Base-by-base conservation (phyloP, 768 basidiomycete species). In the Macrocybe gigantea region DNA sequence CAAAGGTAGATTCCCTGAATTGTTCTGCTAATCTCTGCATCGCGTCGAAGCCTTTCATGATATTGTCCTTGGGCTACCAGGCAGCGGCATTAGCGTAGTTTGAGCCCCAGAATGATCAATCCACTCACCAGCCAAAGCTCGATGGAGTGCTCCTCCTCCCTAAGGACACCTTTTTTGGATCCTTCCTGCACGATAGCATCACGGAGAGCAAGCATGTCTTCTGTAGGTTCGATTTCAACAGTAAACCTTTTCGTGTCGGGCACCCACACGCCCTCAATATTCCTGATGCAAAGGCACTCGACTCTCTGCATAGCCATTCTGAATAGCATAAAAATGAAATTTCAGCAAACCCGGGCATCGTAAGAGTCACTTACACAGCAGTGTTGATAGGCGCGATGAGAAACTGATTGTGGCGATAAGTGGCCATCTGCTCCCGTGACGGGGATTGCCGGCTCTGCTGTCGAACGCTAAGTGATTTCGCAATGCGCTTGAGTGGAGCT, bases 101-200 rank as follows among this genome's bases (percentile, higher is more conserved):
- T 5, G 15, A 38, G 36, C 32, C 34, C 37, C 39, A 39, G 29
- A 35, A 44, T n/a, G n/a, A 22, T 12, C 41, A 29, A 31, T 44
- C 48, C 32, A 39, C 32, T 37, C 35, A 49, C 48, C 43, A 37
- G 37, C 48, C 48, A 49, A 44, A 49, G 48, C 33, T 49, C 48
- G 22, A 37, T 35, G 44, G n/a, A n/a, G n/a, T n/a, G n/a, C n/a
- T n/a, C n/a, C n/a, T 49, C 41, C 41, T 22, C 41, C 47, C 36
- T 32, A 13, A 40, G 38, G 11, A 39, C 31, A 8, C 41, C 12
- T 42, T 36, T 33, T 43, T 29, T n/a, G n/a, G n/a, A n/a, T n/a
- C n/a, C n/a, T n/a, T n/a, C n/a, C n/a, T n/a, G n/a, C 12, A 31
- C 33, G 22, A 49, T 42, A 37, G 37, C 33, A 31, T 41, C 37